These are phyloP conservation scores for Pythium graminicola DNA, from an alignment of 352 stramenopile genomes.

Conservation along the genomic window DNA sequence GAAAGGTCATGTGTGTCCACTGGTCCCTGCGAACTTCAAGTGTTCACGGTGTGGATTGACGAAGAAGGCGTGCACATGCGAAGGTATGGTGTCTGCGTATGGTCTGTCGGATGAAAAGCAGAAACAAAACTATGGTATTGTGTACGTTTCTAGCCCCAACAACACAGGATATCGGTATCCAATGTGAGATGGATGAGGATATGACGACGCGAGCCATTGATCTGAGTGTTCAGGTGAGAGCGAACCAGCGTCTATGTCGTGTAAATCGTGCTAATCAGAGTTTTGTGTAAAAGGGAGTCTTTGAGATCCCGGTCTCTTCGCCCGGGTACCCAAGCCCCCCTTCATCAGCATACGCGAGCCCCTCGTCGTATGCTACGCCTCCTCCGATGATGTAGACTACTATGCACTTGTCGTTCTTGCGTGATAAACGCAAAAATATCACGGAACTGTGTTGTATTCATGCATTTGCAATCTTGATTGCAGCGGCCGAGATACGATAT, in stretches of 20 bases:
- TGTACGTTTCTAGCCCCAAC: slow-evolving; percentile 34
- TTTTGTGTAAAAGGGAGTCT: slow-evolving; percentile 41
- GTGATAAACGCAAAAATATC: too few relatives aligned
- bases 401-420: too few relatives aligned
- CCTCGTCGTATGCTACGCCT: slow-evolving; percentile 14
- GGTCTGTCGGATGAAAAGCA: background rate
- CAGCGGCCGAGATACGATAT: slow-evolving; percentile 44
- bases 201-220: slow-evolving; percentile 77
- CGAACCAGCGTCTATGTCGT: background rate
- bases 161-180: slow-evolving; percentile 59
- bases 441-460: slow-evolving; percentile 28
- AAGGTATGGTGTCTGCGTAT: too few relatives aligned
- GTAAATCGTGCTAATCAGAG: background rate
- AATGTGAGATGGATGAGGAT: slow-evolving; percentile 74
- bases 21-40: slow-evolving; percentile 80
- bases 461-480: slow-evolving; percentile 51
- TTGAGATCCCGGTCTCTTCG: slow-evolving; percentile 47
- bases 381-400: slow-evolving; percentile 14
- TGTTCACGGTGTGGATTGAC: slow-evolving; percentile 63
- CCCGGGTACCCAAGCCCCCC: slow-evolving; percentile 38
- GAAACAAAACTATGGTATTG: background rate
- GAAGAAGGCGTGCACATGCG: slow-evolving; percentile 73
- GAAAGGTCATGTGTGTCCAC: slow-evolving; percentile 79
- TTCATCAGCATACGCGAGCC: slow-evolving; percentile 24
- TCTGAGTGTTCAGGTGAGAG: slow-evolving; percentile 56